A percentile compares a stretch with the other conserved stretches of the same genome.
Conservation (phyloP, 169 alveolate genomes). For the Plasmodium chabaudi region DNA sequence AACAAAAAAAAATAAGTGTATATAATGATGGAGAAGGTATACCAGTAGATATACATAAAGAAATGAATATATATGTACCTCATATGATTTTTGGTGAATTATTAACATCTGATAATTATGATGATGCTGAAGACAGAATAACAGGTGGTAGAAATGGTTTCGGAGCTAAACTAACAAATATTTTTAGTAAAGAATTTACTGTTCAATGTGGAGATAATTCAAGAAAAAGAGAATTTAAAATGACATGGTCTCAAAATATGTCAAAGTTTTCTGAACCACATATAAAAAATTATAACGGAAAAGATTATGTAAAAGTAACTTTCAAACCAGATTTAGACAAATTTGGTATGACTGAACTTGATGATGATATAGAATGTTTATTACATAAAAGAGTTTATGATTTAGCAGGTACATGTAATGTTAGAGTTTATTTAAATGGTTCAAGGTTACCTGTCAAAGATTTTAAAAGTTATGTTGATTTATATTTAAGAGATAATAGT, state of each 20-base stretch:
- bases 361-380: slow-evolving; percentile 93
- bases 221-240: slow-evolving; percentile 88
- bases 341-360: slow-evolving; percentile 93
- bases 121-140: slow-evolving; percentile 97
- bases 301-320: slow-evolving; percentile 94
- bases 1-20: slow-evolving; percentile 83
- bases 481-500: slow-evolving; percentile 87
- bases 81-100: slow-evolving; percentile 98
- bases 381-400: slow-evolving; percentile 98
- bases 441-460: slow-evolving; percentile 91
- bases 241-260: slow-evolving; percentile 94
- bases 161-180: slow-evolving; percentile 99
- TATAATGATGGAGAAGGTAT: slow-evolving; percentile 90
- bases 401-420: slow-evolving; percentile 98
- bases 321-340: slow-evolving; percentile 97
- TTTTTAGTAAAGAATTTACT: slow-evolving; percentile 95
- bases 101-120: slow-evolving; percentile 98
- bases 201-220: slow-evolving; percentile 96
- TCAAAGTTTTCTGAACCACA: slow-evolving; percentile 88
- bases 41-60: slow-evolving; percentile 96
- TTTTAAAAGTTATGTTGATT: slow-evolving; percentile 95
- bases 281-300: slow-evolving; percentile 87
- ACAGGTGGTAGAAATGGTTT: slow-evolving; percentile 99
- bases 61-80: slow-evolving; percentile 97
- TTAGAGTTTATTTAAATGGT: slow-evolving; percentile 95